These are phyloP conservation scores for Jackrogersella minutella DNA, from an alignment of 495 filamentous ascomycete species.

Conservation along the genomic window DNA sequence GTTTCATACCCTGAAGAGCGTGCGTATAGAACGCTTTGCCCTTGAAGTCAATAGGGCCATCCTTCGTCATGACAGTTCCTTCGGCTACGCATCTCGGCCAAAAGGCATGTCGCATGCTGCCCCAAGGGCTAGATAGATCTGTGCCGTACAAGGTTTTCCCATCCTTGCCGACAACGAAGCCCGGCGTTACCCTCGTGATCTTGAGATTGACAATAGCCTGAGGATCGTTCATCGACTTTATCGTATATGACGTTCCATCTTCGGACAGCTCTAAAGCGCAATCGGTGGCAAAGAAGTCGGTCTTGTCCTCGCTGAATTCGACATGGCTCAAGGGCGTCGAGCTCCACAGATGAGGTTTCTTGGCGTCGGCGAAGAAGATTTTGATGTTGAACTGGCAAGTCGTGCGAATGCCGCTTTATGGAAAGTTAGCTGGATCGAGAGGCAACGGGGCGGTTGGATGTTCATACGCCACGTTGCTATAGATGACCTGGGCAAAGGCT, in stretches of 20 bases:
- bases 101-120: constrained; percentile 87
- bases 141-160: constrained; percentile 87
- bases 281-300: constrained; percentile 82
- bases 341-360: constrained; percentile 79
- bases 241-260: constrained; percentile 78
- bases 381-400: constrained; percentile 93
- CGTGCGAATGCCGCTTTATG: constrained; percentile 79
- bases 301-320: constrained; percentile 84
- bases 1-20: constrained; percentile 97
- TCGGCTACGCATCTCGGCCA: constrained; percentile 87
- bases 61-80: constrained; percentile 84
- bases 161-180: constrained; percentile 85
- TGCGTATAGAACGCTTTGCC: constrained; percentile 80
- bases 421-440: constrained; percentile 43
- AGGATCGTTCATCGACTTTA: constrained; percentile 85
- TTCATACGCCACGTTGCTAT: constrained; percentile 94
- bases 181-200: constrained; percentile 76
- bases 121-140: constrained; percentile 86
- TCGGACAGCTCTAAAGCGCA: constrained; percentile 83
- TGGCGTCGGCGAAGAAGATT: constrained; percentile 75
- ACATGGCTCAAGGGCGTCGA: constrained; percentile 76
- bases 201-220: constrained; percentile 82
- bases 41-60: constrained; percentile 81
- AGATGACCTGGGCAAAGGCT: constrained; percentile 89
- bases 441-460: constrained; percentile 4